Percentiles rank a stretch among this genome's conserved stretches.
These are phyloP conservation scores for Leptographium lundbergii DNA, from an alignment of 2,329 filamentous ascomycete species.

Conservation along the genomic window DNA sequence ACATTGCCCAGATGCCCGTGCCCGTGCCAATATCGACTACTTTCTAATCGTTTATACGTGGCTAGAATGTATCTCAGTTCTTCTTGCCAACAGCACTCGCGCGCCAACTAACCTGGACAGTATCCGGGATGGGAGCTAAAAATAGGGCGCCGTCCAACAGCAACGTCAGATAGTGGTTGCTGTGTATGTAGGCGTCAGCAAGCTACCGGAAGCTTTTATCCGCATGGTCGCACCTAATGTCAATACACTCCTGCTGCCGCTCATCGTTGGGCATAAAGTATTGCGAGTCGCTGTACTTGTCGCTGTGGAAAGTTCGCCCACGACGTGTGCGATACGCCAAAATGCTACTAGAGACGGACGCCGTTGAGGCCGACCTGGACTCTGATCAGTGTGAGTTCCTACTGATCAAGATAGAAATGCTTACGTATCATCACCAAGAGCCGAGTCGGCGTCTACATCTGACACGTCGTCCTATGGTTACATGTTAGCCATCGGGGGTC, in stretches of 20 bases:
- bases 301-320: neutral
- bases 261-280: neutral
- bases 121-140: neutral
- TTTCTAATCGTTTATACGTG: neutral
- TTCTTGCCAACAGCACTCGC: neutral
- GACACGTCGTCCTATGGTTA: neutral
- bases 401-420: neutral
- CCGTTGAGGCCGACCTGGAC: neutral
- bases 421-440: neutral
- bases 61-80: neutral
- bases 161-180: neutral
- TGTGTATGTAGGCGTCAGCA: neutral
- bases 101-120: neutral
- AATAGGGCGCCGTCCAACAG: neutral
- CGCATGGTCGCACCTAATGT: neutral
- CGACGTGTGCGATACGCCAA: neutral
- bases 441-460: neutral
- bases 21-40: neutral
- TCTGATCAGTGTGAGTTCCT: neutral
- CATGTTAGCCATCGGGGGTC: neutral
- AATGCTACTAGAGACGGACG: neutral
- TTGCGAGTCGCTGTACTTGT: neutral
- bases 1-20: constrained; percentile 1
- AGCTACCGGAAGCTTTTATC: too few relatives aligned
- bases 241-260: neutral